Base-by-base conservation (phyloP, 805 yeast species). In the Candida vartiovaarae region DNA sequence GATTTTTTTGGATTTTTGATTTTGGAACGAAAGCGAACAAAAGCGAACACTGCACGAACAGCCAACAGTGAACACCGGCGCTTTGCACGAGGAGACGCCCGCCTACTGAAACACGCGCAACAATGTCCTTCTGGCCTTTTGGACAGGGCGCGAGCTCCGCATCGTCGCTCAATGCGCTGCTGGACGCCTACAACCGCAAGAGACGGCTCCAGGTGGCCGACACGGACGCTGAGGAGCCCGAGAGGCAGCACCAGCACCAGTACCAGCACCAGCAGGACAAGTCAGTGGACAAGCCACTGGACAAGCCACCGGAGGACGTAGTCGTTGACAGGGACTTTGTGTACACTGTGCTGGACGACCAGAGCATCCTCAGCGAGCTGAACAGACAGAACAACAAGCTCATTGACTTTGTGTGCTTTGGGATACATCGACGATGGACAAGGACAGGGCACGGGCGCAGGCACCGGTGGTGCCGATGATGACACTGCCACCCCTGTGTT, bases 351-450 rank as follows among this genome's bases (percentile, higher is more conserved):
- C 44, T 70, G 31, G 65, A 63, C 38, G 72, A 70, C 47, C 55
- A 65, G 1, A 64, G 62, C 39, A 51, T 71, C n/a, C 50, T 70
- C 38, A 64, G 50, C 41, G 66, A 63, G 41, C 50, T 71, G 38
- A 56, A 63, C 32, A 59, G 60, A 24, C 68, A 67, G 51, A 68
- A 69, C 48, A 64, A 63, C 43, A 71, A 70, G 47, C 57, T 74
- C 41, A 49, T 79, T 11, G 84, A 79, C 53, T 66, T 78, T 44
- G 61, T 79, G 29, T 71, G 80, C 46, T 62, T 68, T 44, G 74
- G 74, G 1, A n/a, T 69, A 66, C 49, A 62, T 66, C 26, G 48
- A 51, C 26, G 55, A 52, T 3, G 7, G 36, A 38, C 7, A 37
- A 8, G 33, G 34, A 9, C 30, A 11, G 24, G 15, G 9, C 35